Evolutionary conservation across 2,329 filamentous ascomycete genomes (phyloP).

Genomic region (Fusarium siculi): DNA sequence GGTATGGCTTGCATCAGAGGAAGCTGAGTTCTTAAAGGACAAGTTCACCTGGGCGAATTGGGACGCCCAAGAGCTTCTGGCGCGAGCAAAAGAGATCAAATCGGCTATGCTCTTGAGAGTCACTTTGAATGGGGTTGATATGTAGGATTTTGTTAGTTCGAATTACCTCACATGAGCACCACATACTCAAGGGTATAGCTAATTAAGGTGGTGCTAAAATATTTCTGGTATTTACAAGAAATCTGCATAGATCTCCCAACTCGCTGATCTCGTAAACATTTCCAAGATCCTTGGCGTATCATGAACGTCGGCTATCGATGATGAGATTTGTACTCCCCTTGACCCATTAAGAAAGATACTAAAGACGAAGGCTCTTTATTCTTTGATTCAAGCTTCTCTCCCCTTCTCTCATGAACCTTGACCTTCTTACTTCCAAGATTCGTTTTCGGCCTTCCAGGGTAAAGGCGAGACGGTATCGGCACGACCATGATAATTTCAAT

Average conservation of each 20-base stretch:
- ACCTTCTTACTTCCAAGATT: rapidly evolving
- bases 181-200: rapidly evolving
- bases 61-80: conserved; percentile 4
- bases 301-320: neutral
- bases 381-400: neutral
- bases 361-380: neutral
- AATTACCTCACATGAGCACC: rapidly evolving
- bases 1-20: conserved; percentile 1
- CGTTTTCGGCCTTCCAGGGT: no score
- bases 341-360: no score
- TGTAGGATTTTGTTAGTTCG: neutral
- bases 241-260: rapidly evolving
- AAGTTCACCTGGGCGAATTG: conserved; percentile 14
- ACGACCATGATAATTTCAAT: neutral
- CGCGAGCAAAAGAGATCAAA: neutral
- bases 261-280: neutral
- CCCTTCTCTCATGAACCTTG: rapidly evolving
- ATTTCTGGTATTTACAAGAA: neutral
- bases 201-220: neutral
- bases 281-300: no score
- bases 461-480: no score
- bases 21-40: neutral
- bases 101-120: neutral
- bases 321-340: no score
- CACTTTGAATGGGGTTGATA: neutral